Evolutionary conservation across 2,329 filamentous ascomycete species (phyloP).

Genomic region (Aureobasidium leucospermi): DNA sequence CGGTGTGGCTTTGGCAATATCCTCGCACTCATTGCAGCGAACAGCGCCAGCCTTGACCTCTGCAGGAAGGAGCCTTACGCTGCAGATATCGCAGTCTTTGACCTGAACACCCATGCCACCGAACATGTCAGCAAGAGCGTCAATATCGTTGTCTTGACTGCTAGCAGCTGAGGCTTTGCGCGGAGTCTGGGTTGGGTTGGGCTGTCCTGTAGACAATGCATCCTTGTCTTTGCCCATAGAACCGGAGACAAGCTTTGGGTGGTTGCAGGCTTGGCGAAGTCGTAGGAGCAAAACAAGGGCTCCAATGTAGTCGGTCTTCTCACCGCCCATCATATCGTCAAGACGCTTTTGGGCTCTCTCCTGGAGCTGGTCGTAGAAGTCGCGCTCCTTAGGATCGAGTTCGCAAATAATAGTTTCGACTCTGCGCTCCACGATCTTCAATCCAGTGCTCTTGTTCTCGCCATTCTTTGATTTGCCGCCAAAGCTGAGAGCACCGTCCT

Average conservation of each 20-base stretch:
- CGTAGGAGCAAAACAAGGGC: slow-evolving; percentile 87
- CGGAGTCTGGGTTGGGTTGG: slow-evolving; percentile 37
- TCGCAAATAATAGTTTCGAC: slow-evolving; percentile 72
- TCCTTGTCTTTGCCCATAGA: slow-evolving; percentile 86
- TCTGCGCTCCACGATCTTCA: slow-evolving; percentile 87
- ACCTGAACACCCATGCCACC: slow-evolving; percentile 71
- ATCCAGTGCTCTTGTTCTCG: slow-evolving; percentile 53
- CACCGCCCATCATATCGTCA: slow-evolving; percentile 73
- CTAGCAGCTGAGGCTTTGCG: slow-evolving; percentile 32
- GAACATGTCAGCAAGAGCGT: slow-evolving; percentile 79
- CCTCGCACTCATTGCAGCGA: slow-evolving; percentile 66
- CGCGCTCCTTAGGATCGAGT: slow-evolving; percentile 71
- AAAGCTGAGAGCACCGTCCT: slow-evolving; percentile 72
- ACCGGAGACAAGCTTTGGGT: slow-evolving; percentile 77
- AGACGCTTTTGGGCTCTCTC: slow-evolving; percentile 79
- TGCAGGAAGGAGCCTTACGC: slow-evolving; percentile 55
- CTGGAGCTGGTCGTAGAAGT: slow-evolving; percentile 80
- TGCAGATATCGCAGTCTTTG: slow-evolving; percentile 79
- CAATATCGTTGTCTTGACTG: slow-evolving; percentile 59
- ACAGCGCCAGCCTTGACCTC: slow-evolving; percentile 48
- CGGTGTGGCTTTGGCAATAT: slow-evolving; percentile 25
- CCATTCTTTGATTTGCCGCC: slow-evolving; percentile 59
- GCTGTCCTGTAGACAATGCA: slow-evolving; percentile 56
- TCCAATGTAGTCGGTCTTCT: slow-evolving; percentile 81
- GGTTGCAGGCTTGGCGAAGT: slow-evolving; percentile 88